Evolutionary conservation across 192 early-diverging fungal genomes (phyloP), one percentile per base, ranked within the genome.

Genomic region (Mortierella antarctica): DNA sequence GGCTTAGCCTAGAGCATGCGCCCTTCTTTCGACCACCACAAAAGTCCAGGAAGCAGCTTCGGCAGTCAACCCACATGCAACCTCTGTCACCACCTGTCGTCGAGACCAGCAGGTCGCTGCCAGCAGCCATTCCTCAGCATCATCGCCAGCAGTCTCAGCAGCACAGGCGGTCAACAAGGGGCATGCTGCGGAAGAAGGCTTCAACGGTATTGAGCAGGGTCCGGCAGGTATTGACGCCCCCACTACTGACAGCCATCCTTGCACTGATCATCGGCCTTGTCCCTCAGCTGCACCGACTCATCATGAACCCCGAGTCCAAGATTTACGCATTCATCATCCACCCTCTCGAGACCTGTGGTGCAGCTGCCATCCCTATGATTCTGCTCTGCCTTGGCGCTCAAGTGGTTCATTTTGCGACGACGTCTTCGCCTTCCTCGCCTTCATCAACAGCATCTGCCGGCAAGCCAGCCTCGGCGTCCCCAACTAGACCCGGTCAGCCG

Each of bases 331-430:
- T 85, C 46, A 47, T 93, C 6, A 89, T 91, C 65, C 87, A 90
- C 55, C 89, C 91, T 2, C 86, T 95, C 23, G 90, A 93, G 23
- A 86, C 82, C 57, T 92, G 93, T 73, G 94, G 94, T 46, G 86
- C 89, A 31, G 93, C 92, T 6, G 92, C 92, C 9, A 93, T 95
- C 18, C 94, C 94, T 2, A 82, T 94, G 61, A 92, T 94, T 39
- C 74, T 95, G 53, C 83, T 93, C 4, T 92, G 92, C 64, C 88
- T 95, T 7, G 94, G 94, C 7, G 90, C 91, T 14, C 93, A 94
- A 71, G 72, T 93, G 4, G 57, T 67, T 4, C 56, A 79, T 42
- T 57, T 79, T 50, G 58, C 76, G 9, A 44, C 73, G 2, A 40
- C 67, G 13, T 70, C 68, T 21, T n/a, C 31, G 10, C 23, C 65